Evolutionary conservation across 768 basidiomycete species (phyloP), one percentile per base, ranked within the genome.

Genomic region (Lentinula lateritia): DNA sequence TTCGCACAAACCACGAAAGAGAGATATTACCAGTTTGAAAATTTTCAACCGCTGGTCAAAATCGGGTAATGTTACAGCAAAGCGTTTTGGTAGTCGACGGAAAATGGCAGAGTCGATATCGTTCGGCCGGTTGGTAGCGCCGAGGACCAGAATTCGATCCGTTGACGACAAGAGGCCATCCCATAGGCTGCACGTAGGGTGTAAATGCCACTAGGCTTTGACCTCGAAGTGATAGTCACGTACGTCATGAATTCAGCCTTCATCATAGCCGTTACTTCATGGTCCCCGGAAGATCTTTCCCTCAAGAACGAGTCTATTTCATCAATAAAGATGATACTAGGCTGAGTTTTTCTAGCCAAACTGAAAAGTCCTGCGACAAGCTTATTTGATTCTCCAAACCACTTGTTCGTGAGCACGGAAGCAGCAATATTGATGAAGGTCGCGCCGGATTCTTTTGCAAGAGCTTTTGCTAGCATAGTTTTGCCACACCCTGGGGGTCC

Each of bases 401-500:
- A 92, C 69, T 90, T 89, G 75, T 84, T 88, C 34, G 87, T 87
- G 64, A 92, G 77, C 8, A 85, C 86, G 2, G 87, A 88, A 39
- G 88, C 83, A 6, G 89, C 83, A 62, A 93, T 82, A 72, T 93
- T 93, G 76, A 98, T 96, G 71, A 99, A 99, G 0, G 95, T 96
- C 6, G 97, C 97, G 16, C 93, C 92, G 2, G 91, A 93, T 77
- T 99, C 95, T 71, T 96, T 97, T 12, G 97, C 97, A 7, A 99
- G 82, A 1, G 96, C 96, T 71, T 96, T 96, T 1, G 97, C 97
- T n/a, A 99, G 82, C 94, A 99, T 95, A 1, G 97, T 98, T 78
- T 99, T 99, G 28, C 97, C 97, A 66, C 97, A 99, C 6, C 97
- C 96, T 1, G 97, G 97, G 45, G 95, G 97, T 0, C 97, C 97